A percentile compares a stretch with the other conserved stretches of the same genome.
Evolutionary conservation across 495 filamentous ascomycete species (phyloP).

Genomic region (Tuber indicum): DNA sequence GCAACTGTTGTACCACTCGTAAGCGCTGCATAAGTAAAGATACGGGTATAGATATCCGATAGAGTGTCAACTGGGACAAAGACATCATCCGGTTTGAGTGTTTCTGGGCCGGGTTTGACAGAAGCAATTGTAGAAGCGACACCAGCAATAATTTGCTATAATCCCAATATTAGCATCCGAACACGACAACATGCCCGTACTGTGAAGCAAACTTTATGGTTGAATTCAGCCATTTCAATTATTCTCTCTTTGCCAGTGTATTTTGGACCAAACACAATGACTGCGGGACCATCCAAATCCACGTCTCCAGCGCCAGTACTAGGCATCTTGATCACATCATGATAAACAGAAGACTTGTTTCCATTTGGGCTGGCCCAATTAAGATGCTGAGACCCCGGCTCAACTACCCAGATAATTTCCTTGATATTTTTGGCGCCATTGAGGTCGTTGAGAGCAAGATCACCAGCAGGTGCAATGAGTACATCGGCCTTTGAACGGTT

Average conservation of each 20-base stretch:
- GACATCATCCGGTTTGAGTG: slow-evolving; percentile 64
- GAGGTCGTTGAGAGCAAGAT: slow-evolving; percentile 70
- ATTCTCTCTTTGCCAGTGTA: slow-evolving; percentile 20
- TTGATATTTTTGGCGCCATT: slow-evolving; percentile 61
- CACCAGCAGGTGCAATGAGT: slow-evolving; percentile 78
- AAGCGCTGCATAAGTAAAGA: slow-evolving; percentile 73
- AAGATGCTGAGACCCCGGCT: slow-evolving; percentile 83
- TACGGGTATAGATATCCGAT: slow-evolving; percentile 68
- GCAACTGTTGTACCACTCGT: slow-evolving; percentile 78
- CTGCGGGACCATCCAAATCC: slow-evolving; percentile 32
- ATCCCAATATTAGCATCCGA: slow-evolving; percentile 43
- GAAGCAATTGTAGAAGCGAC: slow-evolving; percentile 68
- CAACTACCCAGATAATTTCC: slow-evolving; percentile 87
- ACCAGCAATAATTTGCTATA: slow-evolving; percentile 71
- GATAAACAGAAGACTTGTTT: slow-evolving; percentile 32
- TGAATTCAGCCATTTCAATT: slow-evolving; percentile 32
- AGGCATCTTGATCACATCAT: slow-evolving; percentile 27
- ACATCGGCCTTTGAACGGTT: slow-evolving; percentile 65
- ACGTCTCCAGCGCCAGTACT: slow-evolving; percentile 12
- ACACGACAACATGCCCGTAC: not conserved
- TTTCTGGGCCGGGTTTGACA: slow-evolving; percentile 60
- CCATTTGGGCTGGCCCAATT: slow-evolving; percentile 53
- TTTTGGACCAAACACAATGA: slow-evolving; percentile 33
- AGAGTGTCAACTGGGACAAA: slow-evolving; percentile 86
- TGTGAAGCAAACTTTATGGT: slow-evolving; percentile 20